Conservation (phyloP, 176 grass and related monocot genomes). For the Rhipidocladum racemiflorum region DNA sequence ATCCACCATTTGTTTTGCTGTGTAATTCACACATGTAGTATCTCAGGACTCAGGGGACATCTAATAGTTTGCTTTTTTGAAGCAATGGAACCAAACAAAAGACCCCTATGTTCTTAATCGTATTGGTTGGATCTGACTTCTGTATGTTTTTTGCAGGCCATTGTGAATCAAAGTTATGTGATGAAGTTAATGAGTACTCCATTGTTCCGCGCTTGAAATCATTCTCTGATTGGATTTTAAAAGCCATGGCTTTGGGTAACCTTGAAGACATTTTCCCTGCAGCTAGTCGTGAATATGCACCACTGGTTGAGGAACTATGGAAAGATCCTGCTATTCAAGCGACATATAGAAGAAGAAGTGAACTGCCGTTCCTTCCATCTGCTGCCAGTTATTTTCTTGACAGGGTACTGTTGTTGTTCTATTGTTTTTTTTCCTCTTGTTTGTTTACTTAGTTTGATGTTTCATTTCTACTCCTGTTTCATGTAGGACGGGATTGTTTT, state of each 20-base stretch:
- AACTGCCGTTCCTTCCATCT: slow-evolving; percentile 59
- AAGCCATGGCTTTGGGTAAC: slow-evolving; percentile 84
- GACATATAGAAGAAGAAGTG: slow-evolving; percentile 67
- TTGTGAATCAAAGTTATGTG: slow-evolving; percentile 27
- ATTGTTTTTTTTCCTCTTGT: neutral
- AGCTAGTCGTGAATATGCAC: slow-evolving; percentile 82
- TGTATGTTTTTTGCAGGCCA: slow-evolving; percentile 32
- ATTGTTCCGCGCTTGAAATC: slow-evolving; percentile 63
- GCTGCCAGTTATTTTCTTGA: slow-evolving; percentile 86
- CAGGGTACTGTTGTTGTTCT: slow-evolving; percentile 50
- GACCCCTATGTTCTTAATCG: neutral
- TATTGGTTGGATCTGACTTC: slow-evolving; percentile 3
- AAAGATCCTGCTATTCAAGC: slow-evolving; percentile 94
- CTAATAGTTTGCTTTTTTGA: slow-evolving; percentile 5
- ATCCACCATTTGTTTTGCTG: neutral
- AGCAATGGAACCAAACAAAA: neutral
- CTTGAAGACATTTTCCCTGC: slow-evolving; percentile 90
- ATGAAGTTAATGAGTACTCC: slow-evolving; percentile 53
- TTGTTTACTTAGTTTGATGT: neutral
- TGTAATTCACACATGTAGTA: neutral
- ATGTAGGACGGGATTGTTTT: neutral
- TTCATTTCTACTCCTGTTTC: neutral
- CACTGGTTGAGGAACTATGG: slow-evolving; percentile 93
- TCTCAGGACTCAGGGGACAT: neutral
- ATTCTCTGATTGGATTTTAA: slow-evolving; percentile 93